Percentiles rank a stretch among this genome's conserved stretches.
These are phyloP conservation scores for Fraxinus baroniana DNA, from an alignment of 305 asterid species.

Conservation along the genomic window DNA sequence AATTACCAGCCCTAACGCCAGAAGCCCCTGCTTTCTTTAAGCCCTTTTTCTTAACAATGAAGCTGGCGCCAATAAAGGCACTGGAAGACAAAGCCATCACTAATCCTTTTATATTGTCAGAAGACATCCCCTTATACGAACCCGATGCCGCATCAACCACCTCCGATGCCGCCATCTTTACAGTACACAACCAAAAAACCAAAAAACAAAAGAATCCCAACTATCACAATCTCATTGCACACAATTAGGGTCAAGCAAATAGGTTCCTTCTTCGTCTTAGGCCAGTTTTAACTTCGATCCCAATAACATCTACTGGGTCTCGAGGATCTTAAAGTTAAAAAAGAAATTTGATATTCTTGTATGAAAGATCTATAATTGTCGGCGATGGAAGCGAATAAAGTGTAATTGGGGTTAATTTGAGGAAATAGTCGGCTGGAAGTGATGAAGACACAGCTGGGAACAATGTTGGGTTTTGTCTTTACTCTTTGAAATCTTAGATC, in stretches of 20 bases:
- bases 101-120: conserved; percentile 88
- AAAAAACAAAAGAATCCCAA: neutral
- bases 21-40: conserved; percentile 94
- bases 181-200: neutral
- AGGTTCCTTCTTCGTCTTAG: conserved; percentile 4
- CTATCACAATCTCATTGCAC: conserved; percentile 39
- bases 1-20: conserved; percentile 65
- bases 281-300: conserved; percentile 17
- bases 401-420: neutral
- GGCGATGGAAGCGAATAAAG: conserved; percentile 12
- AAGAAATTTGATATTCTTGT: neutral
- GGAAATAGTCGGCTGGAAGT: neutral
- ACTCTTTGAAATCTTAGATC: conserved; percentile 23
- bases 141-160: conserved; percentile 29
- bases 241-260: conserved; percentile 23
- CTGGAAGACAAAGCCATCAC: conserved; percentile 90
- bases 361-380: conserved; percentile 26
- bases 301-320: conserved; percentile 9
- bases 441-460: neutral
- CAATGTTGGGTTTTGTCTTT: neutral
- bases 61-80: conserved; percentile 90
- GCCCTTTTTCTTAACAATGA: conserved; percentile 96
- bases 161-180: conserved; percentile 48
- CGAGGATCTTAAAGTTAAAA: conserved; percentile 13
- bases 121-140: conserved; percentile 83